Conservation (phyloP, 345 rosid genomes). For the Populus euphratica region DNA sequence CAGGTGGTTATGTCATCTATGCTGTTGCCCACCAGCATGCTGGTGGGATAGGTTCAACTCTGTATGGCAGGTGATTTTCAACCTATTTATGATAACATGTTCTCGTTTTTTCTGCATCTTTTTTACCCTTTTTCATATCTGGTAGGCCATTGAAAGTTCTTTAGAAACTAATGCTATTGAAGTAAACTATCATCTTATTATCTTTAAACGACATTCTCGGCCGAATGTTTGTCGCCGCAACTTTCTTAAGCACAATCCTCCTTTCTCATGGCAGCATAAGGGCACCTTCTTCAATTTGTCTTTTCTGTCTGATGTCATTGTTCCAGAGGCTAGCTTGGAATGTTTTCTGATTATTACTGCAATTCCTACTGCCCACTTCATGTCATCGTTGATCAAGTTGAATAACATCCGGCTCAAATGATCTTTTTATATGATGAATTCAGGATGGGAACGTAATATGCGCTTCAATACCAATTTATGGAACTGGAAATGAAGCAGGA, state of each 20-base stretch:
- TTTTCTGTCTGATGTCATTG: background rate
- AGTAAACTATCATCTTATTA: background rate
- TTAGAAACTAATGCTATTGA: background rate
- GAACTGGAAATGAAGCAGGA: conserved; percentile 70
- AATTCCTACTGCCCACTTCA: background rate
- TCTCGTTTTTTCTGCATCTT: background rate
- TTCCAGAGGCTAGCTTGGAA: background rate
- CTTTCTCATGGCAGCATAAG: background rate
- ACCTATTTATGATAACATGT: background rate
- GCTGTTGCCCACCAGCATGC: conserved; percentile 81
- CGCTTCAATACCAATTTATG: conserved; percentile 60
- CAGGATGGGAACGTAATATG: conserved; percentile 65
- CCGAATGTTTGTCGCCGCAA: background rate
- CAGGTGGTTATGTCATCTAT: conserved; percentile 71
- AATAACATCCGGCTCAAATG: background rate
- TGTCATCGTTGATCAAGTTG: background rate
- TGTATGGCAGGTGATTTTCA: conserved; percentile 57
- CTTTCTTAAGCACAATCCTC: background rate
- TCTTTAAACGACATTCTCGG: background rate
- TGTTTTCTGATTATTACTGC: background rate
- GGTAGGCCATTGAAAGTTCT: background rate
- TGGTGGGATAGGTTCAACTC: conserved; percentile 64
- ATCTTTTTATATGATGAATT: background rate
- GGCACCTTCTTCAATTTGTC: background rate
- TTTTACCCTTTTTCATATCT: background rate